Base-by-base conservation (phyloP, 768 basidiomycete genomes). In the Collybia mongolica region DNA sequence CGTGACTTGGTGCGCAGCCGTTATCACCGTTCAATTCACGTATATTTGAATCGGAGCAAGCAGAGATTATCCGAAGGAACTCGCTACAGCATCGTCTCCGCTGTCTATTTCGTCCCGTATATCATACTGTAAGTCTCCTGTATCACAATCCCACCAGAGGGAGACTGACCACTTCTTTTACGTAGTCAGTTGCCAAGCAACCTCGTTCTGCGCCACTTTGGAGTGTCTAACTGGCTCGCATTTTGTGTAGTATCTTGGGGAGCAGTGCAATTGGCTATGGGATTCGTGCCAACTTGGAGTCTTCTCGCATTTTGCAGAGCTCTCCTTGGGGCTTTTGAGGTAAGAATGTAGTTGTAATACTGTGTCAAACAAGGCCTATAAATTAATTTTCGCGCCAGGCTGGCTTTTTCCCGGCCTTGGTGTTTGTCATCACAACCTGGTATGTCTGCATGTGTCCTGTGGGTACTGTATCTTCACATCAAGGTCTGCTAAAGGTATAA, bases 341-440 rank as follows among this genome's bases (percentile, higher is more conserved):
- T 72, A 47, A 52, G 61, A 15, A 36, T 12, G 26, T 32, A 9
- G 2, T 12, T 6, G 11, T 32, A 12, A 12, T 32, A 6, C 11
- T 32, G 32, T 32, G 32, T 3, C 4, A 32, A 11, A 14, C 32
- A 32, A 32, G 26, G 32, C 15, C 20, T 39, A 26, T 36, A 6
- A 37, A 41, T 22, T 28, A 35, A 18, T 23, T 46, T 46, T 18
- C 22, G 22, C 48, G 24, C 3, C 32, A 80, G 77, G 75, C 76
- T 8, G 76, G 76, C 24, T 79, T 78, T 60, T 76, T 78, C 53
- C 76, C 79, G 38, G 74, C 73, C 5, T 54, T 79, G 54, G 68
- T 78, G 20, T 79, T 72, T 55, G 68, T 79, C 20, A 75, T 80
- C 51, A 72, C 74, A 26, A 76, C 76, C 7, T 80, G 79, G 79